Conservation (phyloP, 2,329 filamentous ascomycete species). For the Boeremia exigua region DNA sequence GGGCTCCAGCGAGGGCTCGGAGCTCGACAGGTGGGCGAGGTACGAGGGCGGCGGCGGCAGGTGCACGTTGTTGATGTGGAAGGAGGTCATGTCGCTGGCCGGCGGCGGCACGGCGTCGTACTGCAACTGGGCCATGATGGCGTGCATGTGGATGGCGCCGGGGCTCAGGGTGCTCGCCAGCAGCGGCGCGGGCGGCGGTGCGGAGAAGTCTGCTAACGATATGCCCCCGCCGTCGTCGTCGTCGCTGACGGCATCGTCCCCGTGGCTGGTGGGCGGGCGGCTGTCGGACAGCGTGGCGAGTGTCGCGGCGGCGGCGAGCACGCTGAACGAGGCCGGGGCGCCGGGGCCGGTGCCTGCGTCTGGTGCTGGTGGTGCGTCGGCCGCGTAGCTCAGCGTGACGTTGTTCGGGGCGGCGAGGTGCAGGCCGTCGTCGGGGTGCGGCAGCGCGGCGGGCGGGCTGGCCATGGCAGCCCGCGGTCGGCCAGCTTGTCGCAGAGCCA, state of each 20-base stretch:
- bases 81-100: conserved; percentile 16
- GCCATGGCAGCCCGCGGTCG: conserved; percentile 31
- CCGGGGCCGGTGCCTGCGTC: not conserved
- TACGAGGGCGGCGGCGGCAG: conserved; percentile 17
- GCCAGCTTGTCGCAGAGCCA: conserved; percentile 7
- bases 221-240: conserved; percentile 37
- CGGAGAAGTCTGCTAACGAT: conserved; percentile 26
- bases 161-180: conserved; percentile 1
- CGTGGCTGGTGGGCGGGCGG: conserved; percentile 37
- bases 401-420: conserved; percentile 17
- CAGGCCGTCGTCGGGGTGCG: conserved; percentile 15
- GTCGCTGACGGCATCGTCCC: conserved; percentile 22
- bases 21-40: conserved; percentile 22
- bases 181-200: conserved; percentile 12
- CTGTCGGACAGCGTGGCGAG: conserved; percentile 40
- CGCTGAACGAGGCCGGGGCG: conserved; percentile 27
- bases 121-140: conserved; percentile 24
- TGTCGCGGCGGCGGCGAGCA: conserved; percentile 32
- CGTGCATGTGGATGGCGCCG: conserved; percentile 18
- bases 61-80: conserved; percentile 23
- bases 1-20: conserved; percentile 30
- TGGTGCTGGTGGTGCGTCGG: not conserved
- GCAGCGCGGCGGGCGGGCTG: conserved; percentile 29
- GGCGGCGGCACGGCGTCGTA: conserved; percentile 15
- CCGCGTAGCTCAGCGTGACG: conserved; percentile 20